A percentile compares a stretch with the other conserved stretches of the same genome.
Evolutionary conservation across 768 basidiomycete species (phyloP).

Genomic region (Suillus variegatus): DNA sequence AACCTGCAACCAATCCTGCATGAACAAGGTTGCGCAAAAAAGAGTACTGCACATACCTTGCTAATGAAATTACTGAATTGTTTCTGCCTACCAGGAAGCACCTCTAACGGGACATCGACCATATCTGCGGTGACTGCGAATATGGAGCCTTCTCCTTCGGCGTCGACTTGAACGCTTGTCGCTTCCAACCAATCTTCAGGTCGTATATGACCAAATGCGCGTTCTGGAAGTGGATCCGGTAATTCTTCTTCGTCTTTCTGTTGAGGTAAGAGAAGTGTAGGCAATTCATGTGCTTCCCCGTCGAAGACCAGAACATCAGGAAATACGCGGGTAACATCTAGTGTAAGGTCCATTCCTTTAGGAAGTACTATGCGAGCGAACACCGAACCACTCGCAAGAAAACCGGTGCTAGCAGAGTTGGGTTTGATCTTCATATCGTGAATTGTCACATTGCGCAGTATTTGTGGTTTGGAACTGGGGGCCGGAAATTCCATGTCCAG

Average conservation of each 20-base stretch:
- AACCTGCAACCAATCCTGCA: slow-evolving; percentile 43
- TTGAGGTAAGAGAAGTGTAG: slow-evolving; percentile 7
- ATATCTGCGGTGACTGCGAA: slow-evolving; percentile 66
- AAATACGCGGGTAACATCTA: slow-evolving; percentile 63
- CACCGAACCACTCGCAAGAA: slow-evolving; percentile 73
- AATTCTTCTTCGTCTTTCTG: slow-evolving; percentile 46
- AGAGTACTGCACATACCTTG: slow-evolving; percentile 51
- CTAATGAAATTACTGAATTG: slow-evolving; percentile 75
- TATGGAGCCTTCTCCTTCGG: slow-evolving; percentile 50
- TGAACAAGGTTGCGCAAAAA: slow-evolving; percentile 12
- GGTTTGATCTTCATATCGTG: slow-evolving; percentile 73
- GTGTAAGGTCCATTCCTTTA: slow-evolving; percentile 61
- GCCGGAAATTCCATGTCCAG: slow-evolving; percentile 60
- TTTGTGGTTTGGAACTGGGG: slow-evolving; percentile 59
- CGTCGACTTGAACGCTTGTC: slow-evolving; percentile 41
- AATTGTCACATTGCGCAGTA: slow-evolving; percentile 74
- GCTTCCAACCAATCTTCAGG: slow-evolving; percentile 69
- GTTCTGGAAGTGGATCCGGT: slow-evolving; percentile 66
- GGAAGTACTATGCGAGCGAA: slow-evolving; percentile 69
- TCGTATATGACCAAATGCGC: slow-evolving; percentile 74
- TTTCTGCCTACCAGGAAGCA: slow-evolving; percentile 75
- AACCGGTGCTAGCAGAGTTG: slow-evolving; percentile 29
- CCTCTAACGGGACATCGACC: slow-evolving; percentile 72
- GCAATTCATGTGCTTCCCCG: slow-evolving; percentile 53
- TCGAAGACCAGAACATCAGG: slow-evolving; percentile 82